These are phyloP conservation scores for Pyronema omphalodes DNA, from an alignment of 495 filamentous ascomycete species.

Conservation along the genomic window DNA sequence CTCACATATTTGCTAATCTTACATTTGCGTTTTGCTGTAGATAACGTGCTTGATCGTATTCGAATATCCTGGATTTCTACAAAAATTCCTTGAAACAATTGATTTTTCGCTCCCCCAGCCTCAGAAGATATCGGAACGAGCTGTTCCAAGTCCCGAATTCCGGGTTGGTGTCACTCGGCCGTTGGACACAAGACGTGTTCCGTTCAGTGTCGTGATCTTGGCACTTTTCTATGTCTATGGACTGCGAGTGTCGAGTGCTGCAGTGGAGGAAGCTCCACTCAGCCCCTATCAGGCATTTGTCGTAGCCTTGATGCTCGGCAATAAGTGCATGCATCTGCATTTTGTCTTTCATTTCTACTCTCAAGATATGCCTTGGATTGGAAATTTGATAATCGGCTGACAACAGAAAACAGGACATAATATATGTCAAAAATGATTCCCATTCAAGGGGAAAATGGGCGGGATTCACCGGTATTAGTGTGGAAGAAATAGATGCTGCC, in stretches of 20 bases:
- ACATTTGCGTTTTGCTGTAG: too few species aligned
- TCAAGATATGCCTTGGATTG: too few species aligned
- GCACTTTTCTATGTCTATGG: constrained; percentile 87
- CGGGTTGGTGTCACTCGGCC: constrained; percentile 86
- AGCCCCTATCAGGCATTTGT: constrained; percentile 92
- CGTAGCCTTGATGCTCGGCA: constrained; percentile 93
- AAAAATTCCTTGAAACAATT: constrained; percentile 46
- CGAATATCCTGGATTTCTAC: constrained; percentile 61
- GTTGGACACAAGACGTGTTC: constrained; percentile 85
- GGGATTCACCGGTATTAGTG: constrained; percentile 90
- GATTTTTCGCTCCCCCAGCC: constrained; percentile 31
- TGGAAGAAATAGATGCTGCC: constrained; percentile 94
- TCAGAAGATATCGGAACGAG: constrained; percentile 41
- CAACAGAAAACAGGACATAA: too few species aligned
- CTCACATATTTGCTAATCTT: too few species aligned
- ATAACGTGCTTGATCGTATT: constrained; percentile 98
- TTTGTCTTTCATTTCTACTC: too few species aligned
- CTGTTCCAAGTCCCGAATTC: constrained; percentile 61
- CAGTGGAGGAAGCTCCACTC: constrained; percentile 71
- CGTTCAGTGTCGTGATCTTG: constrained; percentile 87
- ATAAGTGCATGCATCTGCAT: constrained; percentile 65
- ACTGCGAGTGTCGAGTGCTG: constrained; percentile 72
- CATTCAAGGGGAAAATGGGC: constrained; percentile 99
- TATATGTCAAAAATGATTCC: constrained; percentile 92
- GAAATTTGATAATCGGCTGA: too few species aligned